Conservation (phyloP, 495 filamentous ascomycete genomes). For the Penicillium parvum region DNA sequence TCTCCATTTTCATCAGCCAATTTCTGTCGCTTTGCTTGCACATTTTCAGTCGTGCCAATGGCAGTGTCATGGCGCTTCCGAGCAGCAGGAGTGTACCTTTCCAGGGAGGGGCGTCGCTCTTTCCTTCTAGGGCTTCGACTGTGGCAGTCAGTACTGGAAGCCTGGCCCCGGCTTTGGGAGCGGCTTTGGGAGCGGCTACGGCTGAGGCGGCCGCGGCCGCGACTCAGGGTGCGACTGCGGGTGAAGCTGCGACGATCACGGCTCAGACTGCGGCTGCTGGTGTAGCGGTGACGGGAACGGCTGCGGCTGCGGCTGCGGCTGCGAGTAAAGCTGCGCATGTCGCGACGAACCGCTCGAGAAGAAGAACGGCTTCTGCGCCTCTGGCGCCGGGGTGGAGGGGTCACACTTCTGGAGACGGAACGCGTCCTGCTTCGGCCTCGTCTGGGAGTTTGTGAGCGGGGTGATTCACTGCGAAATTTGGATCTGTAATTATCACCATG, state of each 20-base stretch:
- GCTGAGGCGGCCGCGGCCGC: constrained; percentile 16
- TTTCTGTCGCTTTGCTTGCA: constrained; percentile 48
- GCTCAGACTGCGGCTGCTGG: too few relatives aligned
- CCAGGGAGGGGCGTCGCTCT: constrained; percentile 46
- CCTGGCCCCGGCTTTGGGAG: too few relatives aligned
- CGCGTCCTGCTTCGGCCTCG: constrained; percentile 41
- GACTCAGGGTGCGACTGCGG: not conserved
- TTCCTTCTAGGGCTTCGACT: constrained; percentile 39
- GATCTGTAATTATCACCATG: constrained; percentile 53
- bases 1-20: constrained; percentile 57
- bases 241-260: constrained; percentile 9
- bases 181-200: constrained; percentile 34
- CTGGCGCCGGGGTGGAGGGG: constrained; percentile 30
- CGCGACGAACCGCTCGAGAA: constrained; percentile 17
- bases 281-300: not conserved
- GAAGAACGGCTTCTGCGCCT: constrained; percentile 35
- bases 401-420: constrained; percentile 46
- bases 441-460: constrained; percentile 62
- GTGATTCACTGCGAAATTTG: constrained; percentile 45
- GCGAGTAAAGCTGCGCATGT: constrained; percentile 6
- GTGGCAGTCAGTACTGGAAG: constrained; percentile 33
- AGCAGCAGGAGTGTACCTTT: constrained; percentile 49
- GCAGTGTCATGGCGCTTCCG: constrained; percentile 48
- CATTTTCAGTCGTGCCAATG: constrained; percentile 48
- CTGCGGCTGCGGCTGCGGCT: not conserved